Conservation (phyloP, 192 early-diverging fungal species). For the Rhizoclosmatium globosum region DNA sequence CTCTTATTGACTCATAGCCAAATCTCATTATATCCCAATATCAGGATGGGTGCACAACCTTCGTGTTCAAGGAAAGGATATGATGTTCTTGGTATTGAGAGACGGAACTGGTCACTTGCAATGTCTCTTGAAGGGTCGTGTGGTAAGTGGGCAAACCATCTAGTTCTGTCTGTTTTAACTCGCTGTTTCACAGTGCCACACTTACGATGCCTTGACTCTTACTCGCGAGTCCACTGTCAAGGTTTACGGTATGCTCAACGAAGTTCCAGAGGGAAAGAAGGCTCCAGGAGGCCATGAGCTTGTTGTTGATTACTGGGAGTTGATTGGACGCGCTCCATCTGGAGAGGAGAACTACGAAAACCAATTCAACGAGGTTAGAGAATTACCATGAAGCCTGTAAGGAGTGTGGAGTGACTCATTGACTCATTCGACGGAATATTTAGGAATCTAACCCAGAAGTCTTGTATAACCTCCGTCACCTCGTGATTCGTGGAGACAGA, state of each 20-base stretch:
- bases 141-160: constrained; percentile 59
- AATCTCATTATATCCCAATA: too few species aligned
- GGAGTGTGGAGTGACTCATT: too few species aligned
- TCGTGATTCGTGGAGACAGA: constrained; percentile 94
- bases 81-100: constrained; percentile 94
- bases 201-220: constrained; percentile 91
- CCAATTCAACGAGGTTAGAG: constrained; percentile 76
- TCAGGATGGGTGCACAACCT: constrained; percentile 94
- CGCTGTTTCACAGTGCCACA: constrained; percentile 76
- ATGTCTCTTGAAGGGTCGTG: constrained; percentile 85
- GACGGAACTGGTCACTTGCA: constrained; percentile 96
- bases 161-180: neutral
- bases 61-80: constrained; percentile 96
- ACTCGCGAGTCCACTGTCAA: constrained; percentile 93
- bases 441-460: constrained; percentile 87
- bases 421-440: neutral
- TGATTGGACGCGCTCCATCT: constrained; percentile 91
- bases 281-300: constrained; percentile 98
- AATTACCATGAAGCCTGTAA: neutral
- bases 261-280: constrained; percentile 92
- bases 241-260: constrained; percentile 86
- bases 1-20: too few species aligned
- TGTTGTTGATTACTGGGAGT: constrained; percentile 93
- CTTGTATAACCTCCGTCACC: constrained; percentile 92
- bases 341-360: constrained; percentile 93